These are phyloP conservation scores for Hymenoscyphus linearis DNA, from an alignment of 2,329 filamentous ascomycete genomes.

Conservation along the genomic window DNA sequence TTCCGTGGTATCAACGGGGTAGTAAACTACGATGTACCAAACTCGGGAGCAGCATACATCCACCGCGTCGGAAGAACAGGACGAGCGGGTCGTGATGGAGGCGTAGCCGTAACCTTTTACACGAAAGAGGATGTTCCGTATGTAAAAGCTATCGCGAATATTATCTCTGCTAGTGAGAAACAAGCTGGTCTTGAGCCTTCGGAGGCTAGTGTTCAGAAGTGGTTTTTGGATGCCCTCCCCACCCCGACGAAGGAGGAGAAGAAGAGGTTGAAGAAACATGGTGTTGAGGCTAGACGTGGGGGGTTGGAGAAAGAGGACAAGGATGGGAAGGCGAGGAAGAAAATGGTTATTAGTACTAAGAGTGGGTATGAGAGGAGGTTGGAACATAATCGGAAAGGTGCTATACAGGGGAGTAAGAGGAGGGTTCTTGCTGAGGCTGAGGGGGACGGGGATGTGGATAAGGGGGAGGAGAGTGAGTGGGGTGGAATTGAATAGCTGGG, in stretches of 20 bases:
- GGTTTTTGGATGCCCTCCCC: constrained; percentile 83
- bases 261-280: constrained; percentile 74
- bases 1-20: constrained; percentile 94
- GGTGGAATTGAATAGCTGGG: constrained; percentile 41
- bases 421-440: constrained; percentile 38
- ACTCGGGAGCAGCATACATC: constrained; percentile 83
- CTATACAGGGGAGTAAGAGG: constrained; percentile 56
- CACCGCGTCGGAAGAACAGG: constrained; percentile 91
- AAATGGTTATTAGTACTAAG: constrained; percentile 71
- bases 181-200: constrained; percentile 51
- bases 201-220: constrained; percentile 65
- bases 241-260: constrained; percentile 78
- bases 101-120: constrained; percentile 88
- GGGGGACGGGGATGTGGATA: constrained; percentile 11
- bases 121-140: constrained; percentile 91
- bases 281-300: constrained; percentile 65
- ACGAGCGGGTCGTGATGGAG: constrained; percentile 78
- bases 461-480: constrained; percentile 36
- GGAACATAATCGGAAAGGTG: constrained; percentile 62
- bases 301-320: constrained; percentile 33
- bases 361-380: constrained; percentile 67
- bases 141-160: constrained; percentile 87
- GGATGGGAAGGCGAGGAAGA: constrained; percentile 25
- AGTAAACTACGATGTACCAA: constrained; percentile 95
- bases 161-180: constrained; percentile 79